Base-by-base conservation (phyloP, 495 filamentous ascomycete species). In the Penicillium alfredii region DNA sequence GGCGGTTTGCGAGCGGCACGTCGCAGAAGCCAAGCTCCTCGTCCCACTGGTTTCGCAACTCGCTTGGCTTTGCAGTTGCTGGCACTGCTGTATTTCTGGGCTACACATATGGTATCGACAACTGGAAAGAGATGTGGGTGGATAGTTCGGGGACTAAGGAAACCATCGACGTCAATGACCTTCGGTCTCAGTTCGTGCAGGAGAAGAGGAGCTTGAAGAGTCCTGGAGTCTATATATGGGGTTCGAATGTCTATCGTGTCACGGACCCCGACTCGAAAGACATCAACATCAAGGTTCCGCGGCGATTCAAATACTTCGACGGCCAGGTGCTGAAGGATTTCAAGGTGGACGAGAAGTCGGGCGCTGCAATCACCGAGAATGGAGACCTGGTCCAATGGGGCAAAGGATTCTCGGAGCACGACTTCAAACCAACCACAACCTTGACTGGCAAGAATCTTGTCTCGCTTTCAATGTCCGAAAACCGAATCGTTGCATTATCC, bases 331-430 rank as follows among this genome's bases (percentile, higher is more conserved):
- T 98, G 27, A 72, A 90, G 25, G 92, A 96, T 53, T 65, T 98
- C 21, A 95, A 94, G 62, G 65, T 97, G 20, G 84, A 83, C 43
- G 71, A 78, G 39, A 77, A 81, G 28, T 85, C 88, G 46, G 92
- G 86, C n/a, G 92, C 80, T 9, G 92, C 92, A 3, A 81, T 97
- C 27, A 81, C 77, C 15, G 89, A 94, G 53, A 82, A 81, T 27
- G 92, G 92, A 3, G 84, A 97, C 55, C 64, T 98, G 9, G 67
- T 96, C 10, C 89, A 95, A 60, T 98, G 92, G 92, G 92, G 92
- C 3, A 72, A 66, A 15, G 86, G 71, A 12, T 96, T 80, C 55
- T 82, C 80, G 8, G 63, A 66, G 27, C 64, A 71, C 1, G 55
- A 63, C 20, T 70, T 47, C 27, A 55, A 69, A 3, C 92, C 92